Conservation (phyloP, 768 basidiomycete genomes). For the Leccinum rimulosum region DNA sequence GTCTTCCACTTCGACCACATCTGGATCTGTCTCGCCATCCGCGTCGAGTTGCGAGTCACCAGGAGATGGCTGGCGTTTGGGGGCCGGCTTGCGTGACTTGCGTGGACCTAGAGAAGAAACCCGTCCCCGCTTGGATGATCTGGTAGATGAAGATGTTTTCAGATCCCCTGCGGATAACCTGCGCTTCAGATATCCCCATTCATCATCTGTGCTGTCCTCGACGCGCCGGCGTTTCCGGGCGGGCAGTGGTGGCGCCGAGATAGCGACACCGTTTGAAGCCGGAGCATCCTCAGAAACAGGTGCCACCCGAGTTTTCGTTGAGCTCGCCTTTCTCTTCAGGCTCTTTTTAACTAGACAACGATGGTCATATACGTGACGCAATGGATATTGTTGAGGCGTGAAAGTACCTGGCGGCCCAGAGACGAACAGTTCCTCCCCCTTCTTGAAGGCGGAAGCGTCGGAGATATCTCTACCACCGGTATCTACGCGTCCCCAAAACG, state of each 20-base stretch:
- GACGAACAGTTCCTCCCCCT: slow-evolving; percentile 52
- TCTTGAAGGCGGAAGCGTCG: slow-evolving; percentile 48
- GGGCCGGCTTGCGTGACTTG: slow-evolving; percentile 16
- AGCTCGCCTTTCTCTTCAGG: slow-evolving; percentile 18
- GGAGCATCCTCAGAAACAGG: slow-evolving; percentile 10
- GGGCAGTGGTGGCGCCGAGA: slow-evolving; percentile 19
- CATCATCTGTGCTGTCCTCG: slow-evolving; percentile 7
- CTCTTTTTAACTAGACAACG: slow-evolving; percentile 15
- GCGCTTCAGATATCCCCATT: slow-evolving; percentile 6
- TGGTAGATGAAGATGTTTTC: slow-evolving; percentile 10
- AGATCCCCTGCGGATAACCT: slow-evolving; percentile 9
- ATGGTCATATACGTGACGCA: slow-evolving; percentile 1
- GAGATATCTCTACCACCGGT: slow-evolving; percentile 44
- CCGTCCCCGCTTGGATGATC: slow-evolving; percentile 23
- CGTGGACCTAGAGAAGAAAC: slow-evolving; percentile 29
- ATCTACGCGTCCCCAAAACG: slow-evolving; percentile 38
- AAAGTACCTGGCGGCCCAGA: slow-evolving; percentile 59
- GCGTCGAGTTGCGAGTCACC: slow-evolving; percentile 33
- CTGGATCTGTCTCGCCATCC: slow-evolving; percentile 34
- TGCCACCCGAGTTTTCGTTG: slow-evolving; percentile 5
- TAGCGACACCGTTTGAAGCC: slow-evolving; percentile 7
- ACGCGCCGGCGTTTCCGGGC: slow-evolving; percentile 28
- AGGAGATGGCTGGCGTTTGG: slow-evolving; percentile 20
- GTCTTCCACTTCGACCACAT: slow-evolving; percentile 38
- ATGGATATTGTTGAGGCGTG: not conserved